phyloP scores from a whole-genome alignment of 2,329 filamentous ascomycete species.

The Pyrenochaeta sp. region DNA sequence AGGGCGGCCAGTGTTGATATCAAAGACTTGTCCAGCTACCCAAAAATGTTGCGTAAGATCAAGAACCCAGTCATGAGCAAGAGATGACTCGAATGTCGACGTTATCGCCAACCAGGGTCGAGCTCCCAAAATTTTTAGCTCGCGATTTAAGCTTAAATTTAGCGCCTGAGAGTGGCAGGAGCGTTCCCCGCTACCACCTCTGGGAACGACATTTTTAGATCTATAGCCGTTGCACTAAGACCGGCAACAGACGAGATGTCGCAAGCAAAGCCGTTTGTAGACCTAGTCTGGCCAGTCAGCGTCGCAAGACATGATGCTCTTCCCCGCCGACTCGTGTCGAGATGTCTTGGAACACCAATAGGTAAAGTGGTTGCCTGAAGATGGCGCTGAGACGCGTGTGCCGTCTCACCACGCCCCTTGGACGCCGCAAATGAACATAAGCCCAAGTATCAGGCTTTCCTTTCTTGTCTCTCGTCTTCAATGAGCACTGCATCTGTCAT shows the following conservation, averaged over 20 bases:
- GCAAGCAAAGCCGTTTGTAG: not conserved
- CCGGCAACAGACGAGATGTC: not conserved
- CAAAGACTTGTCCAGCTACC: not conserved
- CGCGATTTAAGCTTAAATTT: constrained; percentile 41
- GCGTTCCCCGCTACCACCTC: not conserved
- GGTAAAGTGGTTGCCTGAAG: constrained; percentile 33
- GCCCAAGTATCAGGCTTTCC: constrained; percentile 6
- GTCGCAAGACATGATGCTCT: not conserved
- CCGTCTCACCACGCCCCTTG: constrained; percentile 31
- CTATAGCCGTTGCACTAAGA: not conserved
- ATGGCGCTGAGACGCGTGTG: constrained; percentile 28
- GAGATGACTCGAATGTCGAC: constrained; percentile 1
- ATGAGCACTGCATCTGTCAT: not conserved
- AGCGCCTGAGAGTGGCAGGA: constrained; percentile 29
- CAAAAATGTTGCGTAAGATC: not conserved
- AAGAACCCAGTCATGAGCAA: not conserved
- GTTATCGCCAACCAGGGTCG: constrained; percentile 16
- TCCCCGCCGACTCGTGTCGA: not conserved
- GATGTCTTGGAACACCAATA: constrained; percentile 14
- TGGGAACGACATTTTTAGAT: too few species aligned
- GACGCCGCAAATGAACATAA: constrained; percentile 11
- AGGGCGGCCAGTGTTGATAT: constrained; percentile 31
- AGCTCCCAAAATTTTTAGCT: constrained; percentile 35
- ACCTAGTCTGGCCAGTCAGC: not conserved
- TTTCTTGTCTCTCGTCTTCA: constrained; percentile 3